phyloP scores from a whole-genome alignment of 169 alveolate genomes.

The Fabrea salina region DNA sequence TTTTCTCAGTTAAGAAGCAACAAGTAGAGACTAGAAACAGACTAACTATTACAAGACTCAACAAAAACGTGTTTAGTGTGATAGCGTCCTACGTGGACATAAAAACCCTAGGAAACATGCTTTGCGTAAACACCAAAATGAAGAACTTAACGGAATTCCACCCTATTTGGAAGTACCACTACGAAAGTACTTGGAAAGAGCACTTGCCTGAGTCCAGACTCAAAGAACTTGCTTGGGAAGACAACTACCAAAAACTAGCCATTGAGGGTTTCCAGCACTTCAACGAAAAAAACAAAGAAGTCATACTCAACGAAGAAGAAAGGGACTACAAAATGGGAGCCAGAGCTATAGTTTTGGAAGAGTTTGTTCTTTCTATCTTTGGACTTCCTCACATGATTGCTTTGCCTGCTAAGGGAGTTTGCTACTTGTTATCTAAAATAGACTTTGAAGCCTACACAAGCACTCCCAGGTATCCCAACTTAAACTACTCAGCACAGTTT shows the following conservation, averaged over 20 bases:
- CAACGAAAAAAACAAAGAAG: neutral
- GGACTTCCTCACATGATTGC: conserved; percentile 31
- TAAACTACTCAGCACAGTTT: no score
- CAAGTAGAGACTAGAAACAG: neutral
- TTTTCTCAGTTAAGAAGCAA: neutral
- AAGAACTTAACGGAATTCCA: neutral
- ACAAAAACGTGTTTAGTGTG: neutral
- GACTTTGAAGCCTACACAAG: neutral
- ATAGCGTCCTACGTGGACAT: conserved; percentile 8
- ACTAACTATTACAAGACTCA: neutral
- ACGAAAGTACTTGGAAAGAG: conserved; percentile 32
- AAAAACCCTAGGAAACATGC: neutral
- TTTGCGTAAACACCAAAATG: neutral
- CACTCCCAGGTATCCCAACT: conserved; percentile 8
- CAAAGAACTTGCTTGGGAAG: neutral
- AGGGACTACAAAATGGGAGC: conserved; percentile 28
- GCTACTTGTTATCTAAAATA: conserved; percentile 4
- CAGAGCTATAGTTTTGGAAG: conserved; percentile 27
- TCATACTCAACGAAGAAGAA: conserved; percentile 30
- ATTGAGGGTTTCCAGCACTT: neutral
- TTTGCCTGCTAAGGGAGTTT: conserved; percentile 16
- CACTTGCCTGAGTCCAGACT: neutral
- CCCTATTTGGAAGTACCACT: conserved; percentile 23
- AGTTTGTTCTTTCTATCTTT: conserved; percentile 26
- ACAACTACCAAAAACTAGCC: neutral